Evolutionary conservation across 768 basidiomycete genomes (phyloP).

Genomic region (Auriscalpium vulgare): DNA sequence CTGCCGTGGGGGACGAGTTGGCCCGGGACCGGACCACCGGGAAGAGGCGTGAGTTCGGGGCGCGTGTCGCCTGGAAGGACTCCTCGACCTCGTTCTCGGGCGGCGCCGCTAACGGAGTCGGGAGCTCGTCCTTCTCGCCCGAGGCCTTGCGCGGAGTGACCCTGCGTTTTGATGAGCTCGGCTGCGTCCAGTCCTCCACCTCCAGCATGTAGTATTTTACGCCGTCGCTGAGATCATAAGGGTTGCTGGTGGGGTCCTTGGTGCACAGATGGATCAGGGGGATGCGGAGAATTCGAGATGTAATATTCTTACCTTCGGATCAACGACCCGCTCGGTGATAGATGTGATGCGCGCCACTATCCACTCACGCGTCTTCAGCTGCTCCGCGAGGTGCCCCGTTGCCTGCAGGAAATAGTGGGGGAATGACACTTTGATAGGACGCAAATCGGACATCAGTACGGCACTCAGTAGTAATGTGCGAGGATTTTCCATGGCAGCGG

Average conservation of each 20-base stretch:
- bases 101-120: slow-evolving; percentile 48
- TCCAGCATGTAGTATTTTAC: slow-evolving; percentile 92
- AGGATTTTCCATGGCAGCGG: background rate
- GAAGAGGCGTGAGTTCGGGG: slow-evolving; percentile 63
- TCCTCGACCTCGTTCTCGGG: slow-evolving; percentile 70
- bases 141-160: slow-evolving; percentile 43
- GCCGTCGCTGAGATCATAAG: slow-evolving; percentile 82
- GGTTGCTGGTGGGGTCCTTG: slow-evolving; percentile 78
- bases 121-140: slow-evolving; percentile 29
- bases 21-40: slow-evolving; percentile 48
- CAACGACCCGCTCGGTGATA: slow-evolving; percentile 79
- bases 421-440: slow-evolving; percentile 68
- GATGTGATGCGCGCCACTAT: slow-evolving; percentile 89
- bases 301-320: slow-evolving; percentile 51
- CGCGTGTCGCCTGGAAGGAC: slow-evolving; percentile 54
- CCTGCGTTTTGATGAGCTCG: slow-evolving; percentile 53
- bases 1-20: slow-evolving; percentile 59
- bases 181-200: slow-evolving; percentile 90
- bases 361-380: slow-evolving; percentile 88
- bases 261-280: slow-evolving; percentile 3
- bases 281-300: background rate
- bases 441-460: slow-evolving; percentile 24
- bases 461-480: background rate
- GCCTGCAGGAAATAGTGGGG: slow-evolving; percentile 97
- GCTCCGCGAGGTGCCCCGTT: slow-evolving; percentile 78